Evolutionary conservation across 371 early-diverging fungal genomes (phyloP).

Genomic region (Ordospora colligata): DNA sequence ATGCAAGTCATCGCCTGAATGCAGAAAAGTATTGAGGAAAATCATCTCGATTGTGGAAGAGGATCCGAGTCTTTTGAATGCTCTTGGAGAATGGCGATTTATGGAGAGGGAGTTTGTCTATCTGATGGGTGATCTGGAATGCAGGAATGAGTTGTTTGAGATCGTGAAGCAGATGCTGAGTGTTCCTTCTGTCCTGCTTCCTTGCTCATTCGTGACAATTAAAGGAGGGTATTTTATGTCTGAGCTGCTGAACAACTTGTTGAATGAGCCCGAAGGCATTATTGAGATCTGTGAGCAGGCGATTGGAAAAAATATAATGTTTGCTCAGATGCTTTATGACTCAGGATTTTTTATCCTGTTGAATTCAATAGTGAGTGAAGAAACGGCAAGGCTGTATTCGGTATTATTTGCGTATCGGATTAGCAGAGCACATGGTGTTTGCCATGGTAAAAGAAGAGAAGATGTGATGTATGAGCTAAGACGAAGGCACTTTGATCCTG

Average conservation of each 20-base stretch:
- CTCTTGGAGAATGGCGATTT: constrained; percentile 7
- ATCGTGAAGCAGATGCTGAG: background rate
- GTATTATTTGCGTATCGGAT: constrained; percentile 12
- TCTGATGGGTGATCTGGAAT: background rate
- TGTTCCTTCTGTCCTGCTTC: background rate
- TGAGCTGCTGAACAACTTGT: constrained; percentile 4
- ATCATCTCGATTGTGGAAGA: background rate
- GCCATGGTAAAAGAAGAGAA: background rate
- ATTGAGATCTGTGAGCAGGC: background rate
- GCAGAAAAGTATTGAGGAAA: background rate
- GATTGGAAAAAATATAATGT: background rate
- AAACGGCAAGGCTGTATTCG: constrained; percentile 29
- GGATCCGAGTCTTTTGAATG: background rate
- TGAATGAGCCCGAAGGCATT: background rate
- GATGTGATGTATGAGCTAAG: constrained; percentile 35
- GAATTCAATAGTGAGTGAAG: constrained; percentile 10
- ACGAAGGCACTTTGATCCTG: constrained; percentile 38
- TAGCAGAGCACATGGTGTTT: background rate
- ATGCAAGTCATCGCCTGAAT: background rate
- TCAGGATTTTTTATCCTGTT: constrained; percentile 35
- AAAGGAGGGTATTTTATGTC: constrained; percentile 18
- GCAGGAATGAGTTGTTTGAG: background rate
- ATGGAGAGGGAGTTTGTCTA: background rate
- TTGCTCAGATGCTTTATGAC: constrained; percentile 18
- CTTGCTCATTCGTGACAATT: constrained; percentile 13